Base-by-base conservation (phyloP, 345 rosid genomes). In the Salix viminalis region DNA sequence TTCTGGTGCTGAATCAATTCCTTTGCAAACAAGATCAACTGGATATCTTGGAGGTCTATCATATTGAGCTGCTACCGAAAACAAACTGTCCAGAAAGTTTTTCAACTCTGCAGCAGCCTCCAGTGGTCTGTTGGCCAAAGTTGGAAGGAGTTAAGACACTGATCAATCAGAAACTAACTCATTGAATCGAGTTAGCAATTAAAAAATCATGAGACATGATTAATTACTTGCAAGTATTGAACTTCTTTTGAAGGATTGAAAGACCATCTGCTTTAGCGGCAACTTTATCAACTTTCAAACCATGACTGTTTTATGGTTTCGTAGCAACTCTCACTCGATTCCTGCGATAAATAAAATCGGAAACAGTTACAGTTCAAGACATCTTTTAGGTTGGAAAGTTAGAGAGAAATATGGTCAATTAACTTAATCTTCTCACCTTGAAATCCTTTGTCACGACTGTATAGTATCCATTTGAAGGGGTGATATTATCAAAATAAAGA, bases 211-310 rank as follows among this genome's bases (percentile, higher is more conserved):
- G 24, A 7, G 11, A 54, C 21, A n/a, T 21, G 24, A 54, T 54
- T 15, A 11, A 65, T 68, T 77, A 84, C 89, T n/a, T 52, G 88
- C 86, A 85, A 39, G 81, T 76, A 18, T 76, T 80, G 71, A 85
- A 82, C 21, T 56, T 72, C 15, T 74, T 81, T 77, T 77, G 67
- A 52, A 86, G 83, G 41, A 72, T n/a, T 39, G 78, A 24, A 41
- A 83, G 86, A 4, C 85, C 86, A 19, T 75, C 61, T 23, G 73
- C 48, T 42, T 34, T 15, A 5, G 76, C 69, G 6, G 83, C 85
- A 72, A 66, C 80, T 65, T 65, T 69, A 14, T 81, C 86, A 30
- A 83, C n/a, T 75, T 66, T 74, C 86, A 13, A 58, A 30, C 85
- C 88, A 86, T 2, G 85, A 83, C 5, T 21, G 21, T 46, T 69